Base-by-base conservation (phyloP, 805 yeast species). In the Alloascoidea africana region DNA sequence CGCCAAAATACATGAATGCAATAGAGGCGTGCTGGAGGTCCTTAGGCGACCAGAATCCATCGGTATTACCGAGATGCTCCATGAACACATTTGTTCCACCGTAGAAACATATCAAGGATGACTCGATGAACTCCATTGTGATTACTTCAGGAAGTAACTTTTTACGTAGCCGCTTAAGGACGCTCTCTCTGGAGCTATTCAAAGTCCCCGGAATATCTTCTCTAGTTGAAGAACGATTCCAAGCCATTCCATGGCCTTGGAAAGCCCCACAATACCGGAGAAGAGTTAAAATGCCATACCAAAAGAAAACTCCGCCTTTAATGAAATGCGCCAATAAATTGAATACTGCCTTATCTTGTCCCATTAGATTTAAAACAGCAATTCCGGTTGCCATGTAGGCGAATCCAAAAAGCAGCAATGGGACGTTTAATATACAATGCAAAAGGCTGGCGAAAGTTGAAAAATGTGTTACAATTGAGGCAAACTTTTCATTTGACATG, bases 271-370 rank as follows among this genome's bases (percentile, higher is more conserved):
- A 74, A 56, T 82, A 87, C 47, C 97, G 73, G 1, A 86, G 81
- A 32, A 91, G 63, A n/a, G 94, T 70, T 3, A 86, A 53, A 4
- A 87, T 42, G 15, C 98, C 98, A 32, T 81, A 60, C 3, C 65
- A 44, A 41, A 85, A 66, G 52, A 89, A 89, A 2, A 89, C 91
- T 17, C 89, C 91, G 42, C 98, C 98, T 57, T 89, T 89, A 55
- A 89, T 89, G 68, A 85, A 84, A 58, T 89, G 98, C 1, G 98
- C 98, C 40, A 89, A 65, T 38, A 89, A 56, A 48, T 84, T 85
- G 61, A 84, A 89, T 11, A 87, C 77, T 15, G 63, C 62, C 8
- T 48, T 51, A 3, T 74, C 87, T 55, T 70, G 59, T 32, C 94
- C 97, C 49, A 86, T 56, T 32, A 77, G 52, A 38, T 68, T 70